A percentile compares a stretch with the other conserved stretches of the same genome.
Evolutionary conservation across 768 basidiomycete species (phyloP).

Genomic region (Phlebiopsis flavidoalba): DNA sequence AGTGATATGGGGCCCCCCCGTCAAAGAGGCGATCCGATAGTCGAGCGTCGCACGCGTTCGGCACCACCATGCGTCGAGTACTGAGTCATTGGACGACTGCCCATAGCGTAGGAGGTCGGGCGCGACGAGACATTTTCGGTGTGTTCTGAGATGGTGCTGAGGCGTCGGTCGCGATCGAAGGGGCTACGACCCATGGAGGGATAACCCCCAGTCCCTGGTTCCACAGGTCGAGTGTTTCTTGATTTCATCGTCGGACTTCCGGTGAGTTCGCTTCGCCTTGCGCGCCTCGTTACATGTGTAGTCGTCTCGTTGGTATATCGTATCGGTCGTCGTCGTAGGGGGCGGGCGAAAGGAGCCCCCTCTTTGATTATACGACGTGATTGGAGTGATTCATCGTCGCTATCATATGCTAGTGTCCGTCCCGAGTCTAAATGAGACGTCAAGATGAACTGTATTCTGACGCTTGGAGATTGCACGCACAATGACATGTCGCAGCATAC

Average conservation of each 20-base stretch:
- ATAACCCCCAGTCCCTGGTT: slow-evolving; percentile 22
- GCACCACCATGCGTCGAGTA: slow-evolving; percentile 31
- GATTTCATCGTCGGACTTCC: slow-evolving; percentile 66
- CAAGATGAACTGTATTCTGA: not conserved
- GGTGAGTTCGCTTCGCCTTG: slow-evolving; percentile 66
- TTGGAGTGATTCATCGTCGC: slow-evolving; percentile 41
- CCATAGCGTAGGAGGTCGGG: slow-evolving; percentile 38
- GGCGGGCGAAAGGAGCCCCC: slow-evolving; percentile 50
- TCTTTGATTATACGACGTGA: slow-evolving; percentile 45
- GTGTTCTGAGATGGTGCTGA: slow-evolving; percentile 76
- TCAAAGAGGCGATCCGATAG: slow-evolving; percentile 30
- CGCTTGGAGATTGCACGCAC: not conserved
- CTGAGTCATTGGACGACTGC: slow-evolving; percentile 28
- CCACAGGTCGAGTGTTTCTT: slow-evolving; percentile 61
- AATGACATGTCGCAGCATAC: slow-evolving; percentile 48
- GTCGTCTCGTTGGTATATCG: too few relatives aligned
- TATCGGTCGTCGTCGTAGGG: slow-evolving; percentile 37
- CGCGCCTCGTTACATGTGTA: slow-evolving; percentile 54
- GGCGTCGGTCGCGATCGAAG: slow-evolving; percentile 38
- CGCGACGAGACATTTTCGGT: slow-evolving; percentile 65
- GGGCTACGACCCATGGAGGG: slow-evolving; percentile 29
- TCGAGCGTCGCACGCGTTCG: slow-evolving; percentile 44
- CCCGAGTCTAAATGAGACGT: slow-evolving; percentile 28
- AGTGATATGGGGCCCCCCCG: slow-evolving; percentile 34
- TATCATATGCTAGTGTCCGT: slow-evolving; percentile 43